These are phyloP conservation scores for Pichia scutulata DNA, from an alignment of 805 yeast genomes.

Conservation along the genomic window DNA sequence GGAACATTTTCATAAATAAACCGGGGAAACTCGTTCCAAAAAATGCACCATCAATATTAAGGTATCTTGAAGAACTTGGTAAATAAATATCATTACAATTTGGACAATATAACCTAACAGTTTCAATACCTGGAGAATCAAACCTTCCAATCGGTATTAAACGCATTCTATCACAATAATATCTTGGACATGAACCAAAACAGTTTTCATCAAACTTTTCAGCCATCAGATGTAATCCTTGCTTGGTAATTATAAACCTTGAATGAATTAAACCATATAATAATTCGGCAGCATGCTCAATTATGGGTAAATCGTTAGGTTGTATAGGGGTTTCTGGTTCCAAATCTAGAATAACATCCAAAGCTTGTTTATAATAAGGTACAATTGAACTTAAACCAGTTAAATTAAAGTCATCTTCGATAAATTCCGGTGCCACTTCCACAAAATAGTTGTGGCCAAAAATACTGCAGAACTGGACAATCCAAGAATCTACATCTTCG, in stretches of 20 bases:
- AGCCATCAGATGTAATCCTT: constrained; percentile 87
- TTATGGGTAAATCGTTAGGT: constrained; percentile 61
- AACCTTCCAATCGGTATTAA: constrained; percentile 86
- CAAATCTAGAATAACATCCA: constrained; percentile 83
- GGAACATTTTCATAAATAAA: constrained; percentile 79
- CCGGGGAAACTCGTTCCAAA: constrained; percentile 97
- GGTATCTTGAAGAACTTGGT: constrained; percentile 79
- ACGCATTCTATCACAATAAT: constrained; percentile 82
- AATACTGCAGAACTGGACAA: constrained; percentile 66
- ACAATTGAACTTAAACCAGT: constrained; percentile 83
- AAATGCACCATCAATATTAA: constrained; percentile 91
- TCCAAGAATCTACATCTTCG: constrained; percentile 70
- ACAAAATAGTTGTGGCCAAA: constrained; percentile 88
- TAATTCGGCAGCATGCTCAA: constrained; percentile 87
- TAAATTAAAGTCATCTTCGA: constrained; percentile 93
- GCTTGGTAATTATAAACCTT: constrained; percentile 79
- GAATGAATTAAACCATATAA: constrained; percentile 94
- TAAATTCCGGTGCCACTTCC: constrained; percentile 84
- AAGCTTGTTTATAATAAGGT: constrained; percentile 85
- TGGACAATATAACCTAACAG: constrained; percentile 90
- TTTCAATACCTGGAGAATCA: constrained; percentile 85
- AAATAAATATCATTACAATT: constrained; percentile 86
- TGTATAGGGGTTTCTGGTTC: constrained; percentile 56
- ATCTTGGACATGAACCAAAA: constrained; percentile 90
- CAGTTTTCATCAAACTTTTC: constrained; percentile 82